Evolutionary conservation across 805 yeast species (phyloP).

Genomic region (Candida namnaoensis): DNA sequence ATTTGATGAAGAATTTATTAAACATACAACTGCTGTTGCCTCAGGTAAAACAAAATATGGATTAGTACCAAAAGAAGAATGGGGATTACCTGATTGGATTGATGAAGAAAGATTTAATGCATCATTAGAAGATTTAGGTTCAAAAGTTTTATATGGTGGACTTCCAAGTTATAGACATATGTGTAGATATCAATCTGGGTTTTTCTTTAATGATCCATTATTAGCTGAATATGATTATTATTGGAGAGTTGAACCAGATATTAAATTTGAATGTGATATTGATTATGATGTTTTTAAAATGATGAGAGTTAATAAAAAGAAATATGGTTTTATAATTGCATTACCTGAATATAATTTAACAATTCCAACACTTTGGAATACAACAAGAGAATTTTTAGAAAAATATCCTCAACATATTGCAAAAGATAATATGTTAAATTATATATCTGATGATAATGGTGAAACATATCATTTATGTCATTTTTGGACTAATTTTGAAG

Average conservation of each 20-base stretch:
- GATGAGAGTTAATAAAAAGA: slow-evolving; percentile 68
- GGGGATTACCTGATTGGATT: slow-evolving; percentile 78
- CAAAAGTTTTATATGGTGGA: slow-evolving; percentile 62
- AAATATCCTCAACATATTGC: slow-evolving; percentile 50
- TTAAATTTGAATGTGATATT: slow-evolving; percentile 62
- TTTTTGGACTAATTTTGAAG: slow-evolving; percentile 89
- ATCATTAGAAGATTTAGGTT: slow-evolving; percentile 47
- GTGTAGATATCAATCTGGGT: slow-evolving; percentile 82
- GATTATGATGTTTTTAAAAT: slow-evolving; percentile 72
- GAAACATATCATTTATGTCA: slow-evolving; percentile 76
- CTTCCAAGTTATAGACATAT: slow-evolving; percentile 75
- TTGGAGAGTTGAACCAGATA: slow-evolving; percentile 88
- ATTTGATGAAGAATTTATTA: slow-evolving; percentile 61
- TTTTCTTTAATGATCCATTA: slow-evolving; percentile 63
- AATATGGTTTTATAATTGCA: slow-evolving; percentile 70
- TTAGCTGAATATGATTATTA: slow-evolving; percentile 68
- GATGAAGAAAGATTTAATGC: slow-evolving; percentile 66
- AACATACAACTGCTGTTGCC: slow-evolving; percentile 38
- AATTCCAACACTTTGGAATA: slow-evolving; percentile 67
- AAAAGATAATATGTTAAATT: slow-evolving; percentile 48
- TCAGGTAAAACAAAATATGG: slow-evolving; percentile 68
- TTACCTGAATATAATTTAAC: slow-evolving; percentile 65
- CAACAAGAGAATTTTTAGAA: slow-evolving; percentile 53
- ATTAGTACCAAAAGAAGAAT: slow-evolving; percentile 62
- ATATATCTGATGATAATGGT: slow-evolving; percentile 59